Conservation (phyloP, 2,329 filamentous ascomycete species). For the Pleoardoris graminearum region DNA sequence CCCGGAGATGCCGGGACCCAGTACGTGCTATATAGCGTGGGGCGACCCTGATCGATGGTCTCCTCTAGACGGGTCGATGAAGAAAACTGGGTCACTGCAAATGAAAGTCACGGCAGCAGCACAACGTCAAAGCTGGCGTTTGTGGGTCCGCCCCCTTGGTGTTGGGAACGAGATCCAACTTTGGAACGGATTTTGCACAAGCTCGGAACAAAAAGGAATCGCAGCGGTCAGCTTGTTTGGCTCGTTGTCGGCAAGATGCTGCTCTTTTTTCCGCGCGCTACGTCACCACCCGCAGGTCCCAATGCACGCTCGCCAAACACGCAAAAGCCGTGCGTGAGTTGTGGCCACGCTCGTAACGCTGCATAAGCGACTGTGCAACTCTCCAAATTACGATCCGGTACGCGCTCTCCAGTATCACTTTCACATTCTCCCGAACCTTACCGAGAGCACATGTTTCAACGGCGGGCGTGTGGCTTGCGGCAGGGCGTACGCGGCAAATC, state of each 20-base stretch:
- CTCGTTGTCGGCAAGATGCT: slow-evolving; percentile 1
- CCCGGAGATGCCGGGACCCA: slow-evolving; percentile 15
- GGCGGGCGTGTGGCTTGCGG: slow-evolving; percentile 10
- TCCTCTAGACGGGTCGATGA: slow-evolving; percentile 22
- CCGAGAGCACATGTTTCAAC: slow-evolving; percentile 16
- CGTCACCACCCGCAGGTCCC: slow-evolving; percentile 13
- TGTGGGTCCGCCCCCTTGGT: slow-evolving; percentile 17
- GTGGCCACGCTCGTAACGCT: neutral
- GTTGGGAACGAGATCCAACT: slow-evolving; percentile 24
- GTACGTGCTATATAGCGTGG: slow-evolving; percentile 22
- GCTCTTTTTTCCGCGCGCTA: neutral
- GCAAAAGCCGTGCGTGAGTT: neutral
- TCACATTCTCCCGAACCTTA: neutral
- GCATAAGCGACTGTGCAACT: neutral
- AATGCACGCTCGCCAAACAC: neutral
- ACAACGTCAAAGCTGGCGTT: slow-evolving; percentile 14
- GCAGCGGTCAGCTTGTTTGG: neutral
- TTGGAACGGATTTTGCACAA: too few species aligned
- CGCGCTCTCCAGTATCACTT: neutral
- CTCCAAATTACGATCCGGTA: neutral
- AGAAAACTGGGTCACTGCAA: slow-evolving; percentile 24
- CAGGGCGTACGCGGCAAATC: slow-evolving; percentile 9
- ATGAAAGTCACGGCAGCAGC: slow-evolving; percentile 11
- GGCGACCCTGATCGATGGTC: slow-evolving; percentile 23
- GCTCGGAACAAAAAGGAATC: neutral